Conservation (phyloP, 306 rosid species). For the Rosa persica region DNA sequence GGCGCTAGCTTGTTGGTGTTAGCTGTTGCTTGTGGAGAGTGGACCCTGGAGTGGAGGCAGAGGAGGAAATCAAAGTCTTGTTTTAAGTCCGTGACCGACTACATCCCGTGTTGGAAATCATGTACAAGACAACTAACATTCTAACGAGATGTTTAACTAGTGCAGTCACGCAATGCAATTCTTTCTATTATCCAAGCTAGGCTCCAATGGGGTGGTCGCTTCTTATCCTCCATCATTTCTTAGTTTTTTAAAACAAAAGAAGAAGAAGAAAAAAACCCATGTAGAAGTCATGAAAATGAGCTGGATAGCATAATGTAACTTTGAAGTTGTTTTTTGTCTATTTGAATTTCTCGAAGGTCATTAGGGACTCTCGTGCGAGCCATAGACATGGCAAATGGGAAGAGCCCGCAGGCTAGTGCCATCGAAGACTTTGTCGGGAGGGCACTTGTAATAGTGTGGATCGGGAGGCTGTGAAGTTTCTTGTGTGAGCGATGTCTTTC, state of each 20-base stretch:
- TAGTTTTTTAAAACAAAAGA: no score
- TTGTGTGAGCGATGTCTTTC: no score
- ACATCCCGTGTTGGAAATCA: background rate
- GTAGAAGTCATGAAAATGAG: background rate
- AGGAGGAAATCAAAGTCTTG: background rate
- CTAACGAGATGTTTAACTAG: background rate
- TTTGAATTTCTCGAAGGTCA: background rate
- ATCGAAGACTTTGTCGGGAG: no score
- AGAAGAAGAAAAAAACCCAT: background rate
- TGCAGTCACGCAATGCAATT: background rate
- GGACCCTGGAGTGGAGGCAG: background rate
- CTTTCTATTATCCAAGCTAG: background rate
- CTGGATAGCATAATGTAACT: background rate
- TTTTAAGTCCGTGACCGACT: conserved; percentile 3
- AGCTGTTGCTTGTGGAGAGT: background rate
- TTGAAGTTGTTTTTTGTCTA: background rate
- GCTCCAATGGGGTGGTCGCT: background rate
- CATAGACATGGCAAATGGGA: background rate
- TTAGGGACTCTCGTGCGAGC: background rate
- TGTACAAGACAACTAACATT: background rate
- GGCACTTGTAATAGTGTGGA: no score
- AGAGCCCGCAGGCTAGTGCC: background rate
- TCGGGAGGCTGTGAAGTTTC: no score
- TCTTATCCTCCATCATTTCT: background rate
- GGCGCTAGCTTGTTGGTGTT: background rate